phyloP scores from a whole-genome alignment of 495 filamentous ascomycete species.

The Penicillium samsonianum region DNA sequence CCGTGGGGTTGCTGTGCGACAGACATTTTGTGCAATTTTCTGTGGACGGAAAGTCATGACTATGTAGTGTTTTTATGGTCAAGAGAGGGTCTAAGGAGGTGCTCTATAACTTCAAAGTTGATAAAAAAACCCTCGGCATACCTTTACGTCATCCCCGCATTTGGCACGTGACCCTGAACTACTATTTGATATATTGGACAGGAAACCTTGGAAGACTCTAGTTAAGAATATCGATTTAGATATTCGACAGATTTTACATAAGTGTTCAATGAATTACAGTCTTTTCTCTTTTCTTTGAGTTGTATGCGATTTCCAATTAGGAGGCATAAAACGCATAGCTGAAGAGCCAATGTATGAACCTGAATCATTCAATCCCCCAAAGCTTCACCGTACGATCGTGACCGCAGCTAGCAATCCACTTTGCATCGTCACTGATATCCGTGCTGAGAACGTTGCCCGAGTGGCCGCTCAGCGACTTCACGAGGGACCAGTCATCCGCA shows the following conservation, averaged over 20 bases:
- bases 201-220: too few species aligned
- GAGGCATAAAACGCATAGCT: background rate
- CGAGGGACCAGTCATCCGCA: conserved; percentile 90
- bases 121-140: conserved; percentile 12
- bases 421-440: conserved; percentile 80
- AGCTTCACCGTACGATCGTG: conserved; percentile 95
- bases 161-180: conserved; percentile 23
- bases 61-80: conserved; percentile 2
- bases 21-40: conserved; percentile 14
- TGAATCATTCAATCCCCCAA: conserved; percentile 81
- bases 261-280: background rate
- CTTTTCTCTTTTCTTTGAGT: background rate
- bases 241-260: background rate
- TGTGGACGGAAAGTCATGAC: conserved; percentile 19
- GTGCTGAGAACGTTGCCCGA: conserved; percentile 86
- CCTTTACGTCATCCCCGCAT: conserved; percentile 27
- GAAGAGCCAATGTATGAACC: background rate
- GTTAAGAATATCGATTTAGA: background rate
- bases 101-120: background rate
- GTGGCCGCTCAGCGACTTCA: conserved; percentile 86
- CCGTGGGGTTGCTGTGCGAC: conserved; percentile 4
- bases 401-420: conserved; percentile 90
- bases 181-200: background rate
- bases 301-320: background rate
- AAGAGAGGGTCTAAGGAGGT: background rate